Evolutionary conservation across 345 rosid species (phyloP).

Genomic region (Dimocarpus longan): DNA sequence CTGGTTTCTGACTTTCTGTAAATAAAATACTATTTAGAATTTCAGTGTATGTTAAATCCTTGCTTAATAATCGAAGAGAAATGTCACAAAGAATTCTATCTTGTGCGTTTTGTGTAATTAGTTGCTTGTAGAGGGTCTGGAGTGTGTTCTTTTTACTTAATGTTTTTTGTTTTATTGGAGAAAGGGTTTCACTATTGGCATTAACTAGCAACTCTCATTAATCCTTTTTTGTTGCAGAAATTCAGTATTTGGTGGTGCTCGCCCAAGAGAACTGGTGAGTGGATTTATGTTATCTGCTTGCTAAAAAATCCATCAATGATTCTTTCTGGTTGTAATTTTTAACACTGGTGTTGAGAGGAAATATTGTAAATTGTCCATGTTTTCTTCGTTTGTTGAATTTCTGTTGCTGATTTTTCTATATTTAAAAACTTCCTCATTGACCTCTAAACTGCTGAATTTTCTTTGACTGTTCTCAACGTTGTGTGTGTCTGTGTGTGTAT

Average conservation of each 20-base stretch:
- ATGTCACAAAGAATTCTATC: neutral
- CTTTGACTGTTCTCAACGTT: neutral
- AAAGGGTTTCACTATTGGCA: neutral
- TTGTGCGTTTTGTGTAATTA: neutral
- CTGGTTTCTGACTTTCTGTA: neutral
- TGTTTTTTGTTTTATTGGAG: slow-evolving; percentile 1
- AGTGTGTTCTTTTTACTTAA: neutral
- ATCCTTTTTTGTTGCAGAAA: slow-evolving; percentile 54
- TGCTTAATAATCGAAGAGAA: neutral
- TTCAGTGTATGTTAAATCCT: neutral
- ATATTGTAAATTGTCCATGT: neutral
- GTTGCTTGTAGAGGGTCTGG: neutral
- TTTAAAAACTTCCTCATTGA: slow-evolving; percentile 7
- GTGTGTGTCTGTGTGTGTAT: too few species aligned
- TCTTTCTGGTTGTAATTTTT: neutral
- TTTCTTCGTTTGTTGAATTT: too few species aligned
- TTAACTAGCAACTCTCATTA: slow-evolving; percentile 9
- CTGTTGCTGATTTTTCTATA: neutral
- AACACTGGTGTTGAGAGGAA: neutral
- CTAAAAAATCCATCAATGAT: slow-evolving; percentile 2
- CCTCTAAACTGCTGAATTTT: neutral
- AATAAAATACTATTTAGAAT: neutral
- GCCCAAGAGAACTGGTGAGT: slow-evolving; percentile 81
- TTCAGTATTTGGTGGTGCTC: slow-evolving; percentile 79
- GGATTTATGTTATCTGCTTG: slow-evolving; percentile 13